Conservation (phyloP, 2,329 filamentous ascomycete species). For the Fusarium nurragi region DNA sequence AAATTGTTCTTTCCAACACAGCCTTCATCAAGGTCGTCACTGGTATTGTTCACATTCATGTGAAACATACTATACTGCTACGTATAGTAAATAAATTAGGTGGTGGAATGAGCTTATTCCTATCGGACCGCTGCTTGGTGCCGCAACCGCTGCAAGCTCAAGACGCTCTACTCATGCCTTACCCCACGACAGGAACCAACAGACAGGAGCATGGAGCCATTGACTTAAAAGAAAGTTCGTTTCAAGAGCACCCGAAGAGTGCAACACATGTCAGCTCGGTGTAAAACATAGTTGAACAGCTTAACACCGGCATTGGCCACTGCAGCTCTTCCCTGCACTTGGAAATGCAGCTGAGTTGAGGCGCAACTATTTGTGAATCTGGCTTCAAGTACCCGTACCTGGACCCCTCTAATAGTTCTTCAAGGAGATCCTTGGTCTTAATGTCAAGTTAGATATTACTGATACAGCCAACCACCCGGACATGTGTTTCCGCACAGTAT, state of each 20-base stretch:
- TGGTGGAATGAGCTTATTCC: neutral
- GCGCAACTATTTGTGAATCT: neutral
- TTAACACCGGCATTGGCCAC: neutral
- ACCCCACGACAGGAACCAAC: neutral
- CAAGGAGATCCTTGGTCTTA: neutral
- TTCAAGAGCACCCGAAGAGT: neutral
- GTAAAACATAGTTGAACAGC: neutral
- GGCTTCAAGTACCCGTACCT: neutral
- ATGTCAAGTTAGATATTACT: neutral
- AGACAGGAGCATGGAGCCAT: neutral
- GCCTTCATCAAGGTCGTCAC: conserved; percentile 3
- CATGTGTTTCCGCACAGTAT: conserved; percentile 11
- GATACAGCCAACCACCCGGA: conserved; percentile 13
- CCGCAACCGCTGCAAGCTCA: neutral
- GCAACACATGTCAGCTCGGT: neutral
- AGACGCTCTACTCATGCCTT: neutral
- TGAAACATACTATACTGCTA: conserved; percentile 10
- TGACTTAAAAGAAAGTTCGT: neutral
- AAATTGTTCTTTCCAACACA: neutral
- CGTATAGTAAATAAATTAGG: neutral
- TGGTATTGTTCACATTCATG: conserved; percentile 1
- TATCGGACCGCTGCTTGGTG: conserved; percentile 29
- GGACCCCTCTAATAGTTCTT: neutral
- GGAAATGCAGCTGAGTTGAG: conserved; percentile 1
- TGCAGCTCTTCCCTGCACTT: conserved; percentile 2